Conservation (phyloP, 495 filamentous ascomycete species). For the Neurospora sp. region DNA sequence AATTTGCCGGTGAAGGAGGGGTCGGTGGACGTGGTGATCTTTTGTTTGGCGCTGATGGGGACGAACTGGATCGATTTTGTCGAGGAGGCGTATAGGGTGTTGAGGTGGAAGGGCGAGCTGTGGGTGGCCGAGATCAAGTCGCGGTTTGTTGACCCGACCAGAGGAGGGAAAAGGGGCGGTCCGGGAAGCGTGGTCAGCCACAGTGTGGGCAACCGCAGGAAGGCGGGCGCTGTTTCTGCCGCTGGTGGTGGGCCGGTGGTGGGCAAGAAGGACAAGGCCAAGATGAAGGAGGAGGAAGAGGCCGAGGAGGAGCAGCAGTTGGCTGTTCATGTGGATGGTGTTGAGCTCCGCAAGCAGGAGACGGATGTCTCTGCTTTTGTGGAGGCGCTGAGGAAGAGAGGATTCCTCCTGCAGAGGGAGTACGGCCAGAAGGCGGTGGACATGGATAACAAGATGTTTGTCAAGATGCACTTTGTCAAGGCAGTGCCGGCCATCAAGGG, state of each 20-base stretch:
- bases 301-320: conserved; percentile 38
- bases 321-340: conserved; percentile 42
- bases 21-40: conserved; percentile 73
- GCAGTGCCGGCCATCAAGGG: conserved; percentile 55
- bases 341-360: conserved; percentile 44
- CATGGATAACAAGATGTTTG: conserved; percentile 93
- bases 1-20: conserved; percentile 63
- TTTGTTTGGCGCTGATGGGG: conserved; percentile 95
- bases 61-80: conserved; percentile 96
- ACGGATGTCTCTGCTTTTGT: conserved; percentile 87
- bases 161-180: conserved; percentile 7
- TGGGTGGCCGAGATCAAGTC: conserved; percentile 97
- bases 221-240: conserved; percentile 8
- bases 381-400: conserved; percentile 63
- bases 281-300: conserved; percentile 28
- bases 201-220: conserved; percentile 49
- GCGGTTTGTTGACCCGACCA: conserved; percentile 58
- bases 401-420: conserved; percentile 61
- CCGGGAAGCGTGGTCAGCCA: conserved; percentile 48
- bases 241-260: background rate
- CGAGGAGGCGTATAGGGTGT: conserved; percentile 83
- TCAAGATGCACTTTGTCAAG: conserved; percentile 90
- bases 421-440: conserved; percentile 51
- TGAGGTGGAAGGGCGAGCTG: conserved; percentile 85
- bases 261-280: conserved; percentile 42